phyloP scores from a whole-genome alignment of 169 alveolate species.

The Cyclospora cayetanensis region DNA sequence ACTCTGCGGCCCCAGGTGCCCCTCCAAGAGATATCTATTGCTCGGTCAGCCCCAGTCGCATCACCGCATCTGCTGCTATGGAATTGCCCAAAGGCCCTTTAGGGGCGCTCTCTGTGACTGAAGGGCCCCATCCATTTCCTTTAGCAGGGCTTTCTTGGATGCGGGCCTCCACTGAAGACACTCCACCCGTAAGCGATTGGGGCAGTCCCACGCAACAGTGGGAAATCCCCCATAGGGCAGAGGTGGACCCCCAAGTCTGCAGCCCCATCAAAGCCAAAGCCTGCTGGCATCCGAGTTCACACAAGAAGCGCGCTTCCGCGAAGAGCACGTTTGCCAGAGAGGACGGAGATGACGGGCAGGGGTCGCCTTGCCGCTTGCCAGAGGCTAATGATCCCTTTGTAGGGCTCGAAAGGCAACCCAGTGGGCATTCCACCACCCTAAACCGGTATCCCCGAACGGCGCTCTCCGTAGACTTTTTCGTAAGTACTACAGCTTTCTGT shows the following conservation, averaged over 20 bases:
- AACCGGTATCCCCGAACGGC: constrained; percentile 59
- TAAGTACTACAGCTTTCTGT: constrained; percentile 44
- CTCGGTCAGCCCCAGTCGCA: too few species aligned
- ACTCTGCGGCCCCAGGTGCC: too few species aligned
- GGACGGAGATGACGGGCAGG: constrained; percentile 28
- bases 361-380: background rate
- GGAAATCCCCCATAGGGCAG: constrained; percentile 43
- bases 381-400: background rate
- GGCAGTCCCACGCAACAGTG: constrained; percentile 63
- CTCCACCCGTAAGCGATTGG: constrained; percentile 32
- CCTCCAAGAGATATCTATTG: too few species aligned
- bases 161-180: background rate
- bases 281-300: background rate
- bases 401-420: constrained; percentile 9
- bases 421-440: background rate
- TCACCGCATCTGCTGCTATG: background rate
- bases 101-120: background rate
- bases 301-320: constrained; percentile 16
- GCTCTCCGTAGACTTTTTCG: constrained; percentile 33
- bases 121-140: background rate
- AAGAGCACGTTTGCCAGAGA: background rate
- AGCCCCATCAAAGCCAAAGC: constrained; percentile 13
- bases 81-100: background rate
- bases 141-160: background rate
- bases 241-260: constrained; percentile 9